phyloP scores from a whole-genome alignment of 2,329 filamentous ascomycete genomes.

The Karstenula rhodostoma region DNA sequence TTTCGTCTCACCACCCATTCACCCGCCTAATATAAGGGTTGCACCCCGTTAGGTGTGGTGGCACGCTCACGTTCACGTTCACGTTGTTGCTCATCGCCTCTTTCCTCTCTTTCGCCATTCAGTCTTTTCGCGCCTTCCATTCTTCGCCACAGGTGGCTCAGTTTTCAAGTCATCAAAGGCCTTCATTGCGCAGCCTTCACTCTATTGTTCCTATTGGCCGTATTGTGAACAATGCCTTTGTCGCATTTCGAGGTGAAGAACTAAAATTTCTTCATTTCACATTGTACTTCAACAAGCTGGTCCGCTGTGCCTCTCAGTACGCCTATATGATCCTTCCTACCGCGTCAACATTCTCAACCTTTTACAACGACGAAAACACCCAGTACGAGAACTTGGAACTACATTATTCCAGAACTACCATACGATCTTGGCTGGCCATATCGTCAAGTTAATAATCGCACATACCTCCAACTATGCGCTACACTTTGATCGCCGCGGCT shows the following conservation, averaged over 20 bases:
- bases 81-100: constrained; percentile 24
- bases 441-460: constrained; percentile 3
- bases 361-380: constrained; percentile 5
- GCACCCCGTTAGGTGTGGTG: constrained; percentile 10
- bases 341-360: neutral
- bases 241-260: constrained; percentile 35
- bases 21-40: constrained; percentile 41
- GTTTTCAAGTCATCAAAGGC: constrained; percentile 26
- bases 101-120: constrained; percentile 23
- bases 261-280: constrained; percentile 25
- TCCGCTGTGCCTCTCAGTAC: constrained; percentile 25
- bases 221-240: constrained; percentile 39
- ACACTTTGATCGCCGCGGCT: constrained; percentile 22
- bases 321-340: constrained; percentile 17
- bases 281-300: constrained; percentile 28
- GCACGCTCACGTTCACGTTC: constrained; percentile 18
- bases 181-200: constrained; percentile 1
- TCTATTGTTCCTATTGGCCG: constrained; percentile 19
- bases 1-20: constrained; percentile 42
- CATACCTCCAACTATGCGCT: constrained; percentile 24
- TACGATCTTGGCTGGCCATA: constrained; percentile 9
- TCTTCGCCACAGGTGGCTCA: constrained; percentile 24
- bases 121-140: constrained; percentile 23
- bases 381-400: neutral
- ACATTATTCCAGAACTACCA: constrained; percentile 1